phyloP scores from a whole-genome alignment of 2,329 filamentous ascomycete genomes.

The Periconia sp. region DNA sequence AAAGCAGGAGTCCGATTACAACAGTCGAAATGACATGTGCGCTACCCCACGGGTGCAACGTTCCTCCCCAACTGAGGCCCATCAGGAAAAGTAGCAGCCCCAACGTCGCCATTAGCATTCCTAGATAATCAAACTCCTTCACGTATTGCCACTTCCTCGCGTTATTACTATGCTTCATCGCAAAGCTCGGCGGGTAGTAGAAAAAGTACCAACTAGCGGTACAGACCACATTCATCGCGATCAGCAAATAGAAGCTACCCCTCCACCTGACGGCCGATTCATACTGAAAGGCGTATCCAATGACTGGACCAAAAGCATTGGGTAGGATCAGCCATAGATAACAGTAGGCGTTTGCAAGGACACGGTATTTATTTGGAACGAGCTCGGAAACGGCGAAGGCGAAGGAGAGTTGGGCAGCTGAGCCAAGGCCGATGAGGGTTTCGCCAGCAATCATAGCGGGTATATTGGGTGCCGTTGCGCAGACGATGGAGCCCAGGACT shows the following conservation, averaged over 20 bases:
- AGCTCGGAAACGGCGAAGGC: constrained; percentile 21
- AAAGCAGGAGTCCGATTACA: constrained; percentile 39
- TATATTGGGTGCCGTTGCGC: constrained; percentile 19
- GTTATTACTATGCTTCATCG: constrained; percentile 18
- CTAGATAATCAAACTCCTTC: constrained; percentile 26
- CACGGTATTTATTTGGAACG: constrained; percentile 22
- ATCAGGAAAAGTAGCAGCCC: constrained; percentile 23
- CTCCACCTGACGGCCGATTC: constrained; percentile 18
- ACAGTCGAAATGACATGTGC: constrained; percentile 48
- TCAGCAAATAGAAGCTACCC: constrained; percentile 22
- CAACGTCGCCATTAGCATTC: constrained; percentile 17
- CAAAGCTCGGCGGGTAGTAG: constrained; percentile 22
- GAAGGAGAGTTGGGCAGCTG: constrained; percentile 23
- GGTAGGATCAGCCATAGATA: constrained; percentile 19
- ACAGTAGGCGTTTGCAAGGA: constrained; percentile 19
- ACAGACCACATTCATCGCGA: constrained; percentile 18
- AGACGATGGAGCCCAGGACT: constrained; percentile 19
- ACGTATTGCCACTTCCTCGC: constrained; percentile 19
- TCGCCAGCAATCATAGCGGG: constrained; percentile 22
- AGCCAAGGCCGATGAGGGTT: constrained; percentile 21
- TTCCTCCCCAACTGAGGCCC: constrained; percentile 16
- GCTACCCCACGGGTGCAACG: constrained; percentile 51
- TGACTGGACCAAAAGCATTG: constrained; percentile 19
- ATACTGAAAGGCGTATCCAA: constrained; percentile 17
- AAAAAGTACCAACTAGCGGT: constrained; percentile 20